Evolutionary conservation across 1,284 basidiomycete genomes (phyloP), one percentile per base, ranked within the genome.

Genomic region (Cutaneotrichosporon sp.): DNA sequence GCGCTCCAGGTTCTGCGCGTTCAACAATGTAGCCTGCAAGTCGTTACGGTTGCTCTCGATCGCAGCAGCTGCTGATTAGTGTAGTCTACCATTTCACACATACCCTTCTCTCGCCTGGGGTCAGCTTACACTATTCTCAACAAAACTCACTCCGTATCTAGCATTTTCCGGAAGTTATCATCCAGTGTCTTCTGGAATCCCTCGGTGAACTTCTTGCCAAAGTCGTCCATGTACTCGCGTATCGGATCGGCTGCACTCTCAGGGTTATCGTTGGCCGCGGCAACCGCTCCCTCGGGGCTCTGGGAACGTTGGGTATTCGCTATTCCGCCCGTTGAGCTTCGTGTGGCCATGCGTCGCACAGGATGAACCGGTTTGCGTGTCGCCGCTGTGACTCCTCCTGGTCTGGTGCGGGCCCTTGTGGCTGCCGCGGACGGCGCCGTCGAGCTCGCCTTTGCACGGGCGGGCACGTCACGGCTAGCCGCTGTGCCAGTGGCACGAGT

Each of bases 141-240:
- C 19, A 10, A 3, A 14, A 27, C 45, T 37, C 34, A 46, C 68
- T 72, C 70, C 51, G 57, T 53, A 48, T 63, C 62, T 45, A 73
- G 41, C 22, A 73, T 41, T 16, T 66, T 63, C 32, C 70, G 51
- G 59, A 64, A 65, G 38, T 61, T 64, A 51, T 73, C n/a, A 48
- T 63, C 62, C 46, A 73, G 41, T 20, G 72, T 41, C n/a, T 66
- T 63, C 32, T 71, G 51, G 59, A 64, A 65, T 35, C 61, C 64
- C 51, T 73, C 70, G 9, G 42, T 44, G 29, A 44, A 31, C 3
- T 26, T 44, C 27, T 44, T 44, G 27, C 42, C 42, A 44, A 44
- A 44, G 17, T 31, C 42, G 27, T 25, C 42, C 42, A 44, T 44
- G 27, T 44, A 44, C 17, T 44, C 42, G 42, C 42, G 26, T 11